Evolutionary conservation across 345 rosid species (phyloP).

Genomic region (Dipteronia sinensis): DNA sequence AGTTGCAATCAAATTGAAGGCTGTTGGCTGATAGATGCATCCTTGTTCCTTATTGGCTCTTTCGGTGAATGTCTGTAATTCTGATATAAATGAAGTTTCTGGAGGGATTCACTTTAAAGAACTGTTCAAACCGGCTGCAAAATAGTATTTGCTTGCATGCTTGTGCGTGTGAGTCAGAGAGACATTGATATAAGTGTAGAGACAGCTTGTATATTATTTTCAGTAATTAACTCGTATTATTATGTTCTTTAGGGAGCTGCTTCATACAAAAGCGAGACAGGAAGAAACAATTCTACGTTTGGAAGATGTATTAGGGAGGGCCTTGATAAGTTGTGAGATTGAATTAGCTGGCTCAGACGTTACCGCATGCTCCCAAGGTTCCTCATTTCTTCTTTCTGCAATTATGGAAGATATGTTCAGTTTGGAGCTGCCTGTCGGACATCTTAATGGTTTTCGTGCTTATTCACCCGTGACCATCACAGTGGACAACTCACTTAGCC

Average conservation of each 20-base stretch:
- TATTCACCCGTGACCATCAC: constrained; percentile 40
- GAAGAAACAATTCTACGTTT: constrained; percentile 44
- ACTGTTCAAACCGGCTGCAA: neutral
- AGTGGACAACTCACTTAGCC: constrained; percentile 61
- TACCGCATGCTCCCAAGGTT: constrained; percentile 61
- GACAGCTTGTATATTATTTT: neutral
- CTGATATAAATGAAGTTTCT: neutral
- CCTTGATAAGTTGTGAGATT: constrained; percentile 65
- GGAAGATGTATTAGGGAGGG: constrained; percentile 45
- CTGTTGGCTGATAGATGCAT: neutral
- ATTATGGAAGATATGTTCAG: constrained; percentile 50
- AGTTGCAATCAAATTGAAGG: neutral
- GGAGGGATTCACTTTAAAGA: neutral
- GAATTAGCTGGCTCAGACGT: constrained; percentile 53
- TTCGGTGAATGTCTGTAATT: neutral
- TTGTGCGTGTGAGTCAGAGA: neutral
- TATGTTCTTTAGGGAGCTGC: constrained; percentile 45
- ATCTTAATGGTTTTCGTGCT: constrained; percentile 38
- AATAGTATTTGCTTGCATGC: neutral
- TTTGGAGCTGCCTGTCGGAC: constrained; percentile 43
- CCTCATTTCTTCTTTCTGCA: constrained; percentile 59
- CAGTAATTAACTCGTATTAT: neutral
- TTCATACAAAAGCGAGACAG: constrained; percentile 50
- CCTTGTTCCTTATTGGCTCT: neutral
- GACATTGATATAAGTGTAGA: neutral